Percentiles rank a stretch among this genome's conserved stretches.
phyloP scores from a whole-genome alignment of 768 basidiomycete species.

The Suillus fuscotomentosus region DNA sequence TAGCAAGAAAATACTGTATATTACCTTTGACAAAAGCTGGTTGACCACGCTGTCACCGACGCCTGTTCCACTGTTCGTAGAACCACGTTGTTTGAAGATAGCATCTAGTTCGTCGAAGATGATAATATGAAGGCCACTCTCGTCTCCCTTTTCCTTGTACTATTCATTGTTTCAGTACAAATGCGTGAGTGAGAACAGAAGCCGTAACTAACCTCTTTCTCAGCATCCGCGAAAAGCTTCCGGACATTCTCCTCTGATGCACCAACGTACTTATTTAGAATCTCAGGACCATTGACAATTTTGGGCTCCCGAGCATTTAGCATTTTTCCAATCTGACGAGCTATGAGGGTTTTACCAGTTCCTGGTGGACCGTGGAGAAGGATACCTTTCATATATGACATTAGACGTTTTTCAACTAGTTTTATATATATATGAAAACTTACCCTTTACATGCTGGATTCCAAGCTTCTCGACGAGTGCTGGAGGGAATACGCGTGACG shows the following conservation, averaged over 20 bases:
- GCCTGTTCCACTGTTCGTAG: constrained; percentile 86
- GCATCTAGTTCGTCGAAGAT: constrained; percentile 99
- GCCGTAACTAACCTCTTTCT: constrained; percentile 72
- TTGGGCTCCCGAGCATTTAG: constrained; percentile 97
- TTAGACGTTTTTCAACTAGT: neutral
- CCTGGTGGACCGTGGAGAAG: constrained; percentile 95
- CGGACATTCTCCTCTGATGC: constrained; percentile 97
- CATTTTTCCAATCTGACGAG: constrained; percentile 99
- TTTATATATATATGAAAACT: constrained; percentile 8
- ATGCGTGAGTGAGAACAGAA: neutral
- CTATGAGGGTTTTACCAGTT: constrained; percentile 97
- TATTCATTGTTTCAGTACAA: constrained; percentile 28
- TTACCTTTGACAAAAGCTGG: constrained; percentile 92
- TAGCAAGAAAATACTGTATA: constrained; percentile 10
- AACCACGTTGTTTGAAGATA: constrained; percentile 98
- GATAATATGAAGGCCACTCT: constrained; percentile 97
- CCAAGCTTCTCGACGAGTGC: constrained; percentile 96
- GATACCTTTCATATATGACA: constrained; percentile 56
- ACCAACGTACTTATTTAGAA: constrained; percentile 96
- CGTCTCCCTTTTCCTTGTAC: constrained; percentile 98
- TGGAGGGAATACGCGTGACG: constrained; percentile 97
- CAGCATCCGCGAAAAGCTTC: constrained; percentile 97
- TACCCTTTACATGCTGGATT: constrained; percentile 97
- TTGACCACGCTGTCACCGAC: constrained; percentile 99
- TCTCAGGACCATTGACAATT: constrained; percentile 97